Evolutionary conservation across 2,329 filamentous ascomycete species (phyloP).

Genomic region (Xylariales sp.): DNA sequence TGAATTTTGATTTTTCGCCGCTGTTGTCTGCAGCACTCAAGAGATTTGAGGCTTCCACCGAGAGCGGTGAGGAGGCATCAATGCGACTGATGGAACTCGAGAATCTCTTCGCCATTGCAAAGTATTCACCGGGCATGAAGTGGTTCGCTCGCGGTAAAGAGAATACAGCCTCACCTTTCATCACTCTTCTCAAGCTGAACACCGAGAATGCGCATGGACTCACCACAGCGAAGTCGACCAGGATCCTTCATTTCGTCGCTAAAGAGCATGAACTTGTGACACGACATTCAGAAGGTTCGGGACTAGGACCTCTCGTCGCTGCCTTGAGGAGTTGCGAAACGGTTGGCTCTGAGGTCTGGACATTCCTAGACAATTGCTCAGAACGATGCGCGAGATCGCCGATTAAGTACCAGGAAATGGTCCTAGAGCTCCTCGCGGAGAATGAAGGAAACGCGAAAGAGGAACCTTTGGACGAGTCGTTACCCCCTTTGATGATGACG

Average conservation of each 20-base stretch:
- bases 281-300: constrained; percentile 31
- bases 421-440: constrained; percentile 47
- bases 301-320: constrained; percentile 43
- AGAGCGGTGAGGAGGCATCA: constrained; percentile 44
- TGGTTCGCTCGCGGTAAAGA: constrained; percentile 79
- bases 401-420: constrained; percentile 75
- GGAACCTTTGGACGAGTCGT: constrained; percentile 23
- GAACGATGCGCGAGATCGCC: constrained; percentile 69
- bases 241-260: constrained; percentile 56
- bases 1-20: constrained; percentile 83
- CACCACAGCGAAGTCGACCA: constrained; percentile 46
- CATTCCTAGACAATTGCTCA: constrained; percentile 79
- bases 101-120: constrained; percentile 75
- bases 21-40: constrained; percentile 66
- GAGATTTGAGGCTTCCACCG: constrained; percentile 50
- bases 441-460: constrained; percentile 25
- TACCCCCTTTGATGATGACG: constrained; percentile 63
- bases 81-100: constrained; percentile 71
- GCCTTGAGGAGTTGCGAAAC: constrained; percentile 29
- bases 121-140: constrained; percentile 75
- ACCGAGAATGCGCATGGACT: constrained; percentile 43
- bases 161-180: constrained; percentile 63
- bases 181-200: constrained; percentile 60
- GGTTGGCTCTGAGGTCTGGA: constrained; percentile 44
- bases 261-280: constrained; percentile 64